Percentiles rank a stretch among this genome's conserved stretches.
Conservation (phyloP, 2,329 filamentous ascomycete species). For the Scytalidium sp. region DNA sequence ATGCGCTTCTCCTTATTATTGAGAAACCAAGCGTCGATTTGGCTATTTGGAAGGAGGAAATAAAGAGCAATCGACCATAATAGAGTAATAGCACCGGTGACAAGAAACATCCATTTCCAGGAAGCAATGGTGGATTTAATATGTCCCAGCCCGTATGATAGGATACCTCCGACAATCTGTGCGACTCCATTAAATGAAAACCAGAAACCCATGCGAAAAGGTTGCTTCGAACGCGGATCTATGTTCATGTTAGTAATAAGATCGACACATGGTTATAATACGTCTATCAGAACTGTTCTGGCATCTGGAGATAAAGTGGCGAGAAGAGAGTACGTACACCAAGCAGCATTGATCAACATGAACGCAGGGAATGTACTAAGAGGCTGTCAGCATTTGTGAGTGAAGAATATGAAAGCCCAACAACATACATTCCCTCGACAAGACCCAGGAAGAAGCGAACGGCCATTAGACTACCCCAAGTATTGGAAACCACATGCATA, state of each 20-base stretch:
- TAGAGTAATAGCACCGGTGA: conserved; percentile 39
- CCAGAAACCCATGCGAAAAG: conserved; percentile 58
- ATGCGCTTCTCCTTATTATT: background rate
- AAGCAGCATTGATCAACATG: conserved; percentile 61
- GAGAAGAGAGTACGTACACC: no score
- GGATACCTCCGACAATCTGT: conserved; percentile 56
- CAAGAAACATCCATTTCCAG: conserved; percentile 37
- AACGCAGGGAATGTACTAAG: conserved; percentile 68
- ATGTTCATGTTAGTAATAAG: no score
- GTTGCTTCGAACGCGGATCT: conserved; percentile 64
- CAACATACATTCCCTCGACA: conserved; percentile 61
- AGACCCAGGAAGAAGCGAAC: conserved; percentile 63
- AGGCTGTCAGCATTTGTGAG: no score
- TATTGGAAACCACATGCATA: conserved; percentile 47
- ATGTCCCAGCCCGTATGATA: conserved; percentile 47
- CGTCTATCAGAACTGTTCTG: no score
- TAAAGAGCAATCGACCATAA: conserved; percentile 26
- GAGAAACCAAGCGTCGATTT: background rate
- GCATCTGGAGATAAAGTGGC: no score
- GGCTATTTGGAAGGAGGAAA: background rate
- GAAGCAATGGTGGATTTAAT: conserved; percentile 11
- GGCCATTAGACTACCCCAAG: conserved; percentile 56
- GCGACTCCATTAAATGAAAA: conserved; percentile 62
- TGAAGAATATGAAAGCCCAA: no score
- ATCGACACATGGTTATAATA: no score